Base-by-base conservation (phyloP, 2,329 filamentous ascomycete species). In the Fusarium annulatum region DNA sequence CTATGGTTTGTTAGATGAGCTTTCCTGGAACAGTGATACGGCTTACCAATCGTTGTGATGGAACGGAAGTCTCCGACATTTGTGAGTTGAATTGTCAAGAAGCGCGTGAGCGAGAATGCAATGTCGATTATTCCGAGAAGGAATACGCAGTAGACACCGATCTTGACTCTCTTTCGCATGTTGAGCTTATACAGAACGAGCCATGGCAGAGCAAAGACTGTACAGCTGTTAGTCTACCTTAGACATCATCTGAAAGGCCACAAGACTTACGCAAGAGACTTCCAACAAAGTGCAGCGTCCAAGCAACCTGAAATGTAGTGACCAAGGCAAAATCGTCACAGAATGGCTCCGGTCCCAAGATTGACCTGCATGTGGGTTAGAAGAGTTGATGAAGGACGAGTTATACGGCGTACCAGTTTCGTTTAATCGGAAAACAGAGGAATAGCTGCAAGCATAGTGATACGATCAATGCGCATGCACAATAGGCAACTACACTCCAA, bases 101-200 rank as follows among this genome's bases (percentile, higher is more conserved):
- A 77, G 6, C 75, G 73, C 5, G 76, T 60, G 7, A 77, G 19
- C 2, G 73, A 70, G 21, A 77, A 74, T 5, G 74, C 59, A 12
- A 77, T 74, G 6, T 77, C 73, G 18, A 77, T 49, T 1, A 76
- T 21, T 0, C 75, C 75, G 1, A 77, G 60, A 2, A 76, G 61
- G 19, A 76, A 76, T n/a, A 74, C 63, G 10, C 55, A 59, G 12
- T 66, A 75, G 21, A 76, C 51, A 15, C 74, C 60, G 3, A 75
- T 21, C 18, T 73, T 73, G 3, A 73, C 53, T 11, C 51, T 49
- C 23, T 12, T 57, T 4, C 58, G 64, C 63, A 76, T 63, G 6
- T 75, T 66, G 18, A 76, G 48, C 4, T 75, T 68, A 48, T 73
- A 60, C 4, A 69, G 56, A 28, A 65, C 43, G 1, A 67, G 52